These are phyloP conservation scores for Lactarius tabidus DNA, from an alignment of 768 basidiomycete genomes.

Conservation along the genomic window DNA sequence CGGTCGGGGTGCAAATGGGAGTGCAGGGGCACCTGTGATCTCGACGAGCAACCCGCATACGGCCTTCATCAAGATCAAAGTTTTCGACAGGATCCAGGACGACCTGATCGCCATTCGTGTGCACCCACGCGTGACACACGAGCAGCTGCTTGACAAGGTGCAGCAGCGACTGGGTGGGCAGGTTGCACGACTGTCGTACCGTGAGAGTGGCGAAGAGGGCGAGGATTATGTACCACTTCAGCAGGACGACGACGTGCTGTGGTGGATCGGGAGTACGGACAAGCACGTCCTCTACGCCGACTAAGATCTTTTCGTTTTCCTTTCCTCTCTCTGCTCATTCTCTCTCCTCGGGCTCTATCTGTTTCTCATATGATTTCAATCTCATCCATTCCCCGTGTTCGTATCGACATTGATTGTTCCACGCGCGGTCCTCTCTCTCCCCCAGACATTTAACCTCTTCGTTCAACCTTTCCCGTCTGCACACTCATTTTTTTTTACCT, in stretches of 20 bases:
- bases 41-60: constrained; percentile 75
- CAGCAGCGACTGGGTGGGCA: constrained; percentile 78
- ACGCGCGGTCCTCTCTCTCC: neutral
- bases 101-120: constrained; percentile 97
- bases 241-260: constrained; percentile 57
- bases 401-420: constrained; percentile 13
- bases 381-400: neutral
- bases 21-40: constrained; percentile 62
- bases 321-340: neutral
- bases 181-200: constrained; percentile 65
- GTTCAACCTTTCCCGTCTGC: neutral
- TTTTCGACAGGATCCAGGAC: constrained; percentile 89
- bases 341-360: constrained; percentile 8
- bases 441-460: neutral
- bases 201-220: constrained; percentile 63
- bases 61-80: constrained; percentile 97
- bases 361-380: constrained; percentile 9
- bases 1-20: constrained; percentile 53
- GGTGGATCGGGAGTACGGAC: constrained; percentile 75
- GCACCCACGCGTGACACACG: constrained; percentile 83
- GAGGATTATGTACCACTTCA: constrained; percentile 61
- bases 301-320: constrained; percentile 32
- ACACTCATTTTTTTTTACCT: neutral
- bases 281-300: constrained; percentile 83
- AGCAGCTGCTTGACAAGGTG: constrained; percentile 89